Evolutionary conservation across 345 rosid genomes (phyloP).

Genomic region (Corchorus olitorius): DNA sequence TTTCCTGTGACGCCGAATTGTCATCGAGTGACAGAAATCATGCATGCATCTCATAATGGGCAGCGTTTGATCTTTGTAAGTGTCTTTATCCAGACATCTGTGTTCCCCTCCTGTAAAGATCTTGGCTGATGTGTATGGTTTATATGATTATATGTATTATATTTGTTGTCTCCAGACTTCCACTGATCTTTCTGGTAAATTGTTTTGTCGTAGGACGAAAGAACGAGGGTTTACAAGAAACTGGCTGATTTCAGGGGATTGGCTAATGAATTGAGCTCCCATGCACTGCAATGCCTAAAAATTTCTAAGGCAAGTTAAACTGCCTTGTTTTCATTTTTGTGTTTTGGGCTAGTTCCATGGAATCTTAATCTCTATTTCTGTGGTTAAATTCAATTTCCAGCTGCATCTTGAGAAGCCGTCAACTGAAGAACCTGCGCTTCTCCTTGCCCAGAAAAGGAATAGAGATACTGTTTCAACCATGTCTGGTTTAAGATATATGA

Average conservation of each 20-base stretch:
- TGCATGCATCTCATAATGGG: constrained; percentile 53
- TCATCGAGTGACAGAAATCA: constrained; percentile 83
- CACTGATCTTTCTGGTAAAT: constrained; percentile 13
- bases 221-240: constrained; percentile 75
- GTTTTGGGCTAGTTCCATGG: neutral
- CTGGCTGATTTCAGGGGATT: constrained; percentile 70
- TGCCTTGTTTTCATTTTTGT: neutral
- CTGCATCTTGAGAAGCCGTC: constrained; percentile 61
- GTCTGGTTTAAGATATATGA: constrained; percentile 86
- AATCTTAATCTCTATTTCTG: constrained; percentile 10
- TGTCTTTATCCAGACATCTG: constrained; percentile 1
- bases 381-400: constrained; percentile 41
- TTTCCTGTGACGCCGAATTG: constrained; percentile 86
- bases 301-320: constrained; percentile 70
- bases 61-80: constrained; percentile 71
- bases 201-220: constrained; percentile 59
- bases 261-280: constrained; percentile 66
- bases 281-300: constrained; percentile 71
- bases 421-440: constrained; percentile 37
- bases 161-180: constrained; percentile 9
- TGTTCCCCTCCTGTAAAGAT: neutral
- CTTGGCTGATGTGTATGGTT: constrained; percentile 12
- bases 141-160: constrained; percentile 12
- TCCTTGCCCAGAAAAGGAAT: constrained; percentile 39
- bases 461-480: constrained; percentile 47